A percentile compares a stretch with the other conserved stretches of the same genome.
Evolutionary conservation across 768 basidiomycete genomes (phyloP).

Genomic region (Tricholoma matsutake): DNA sequence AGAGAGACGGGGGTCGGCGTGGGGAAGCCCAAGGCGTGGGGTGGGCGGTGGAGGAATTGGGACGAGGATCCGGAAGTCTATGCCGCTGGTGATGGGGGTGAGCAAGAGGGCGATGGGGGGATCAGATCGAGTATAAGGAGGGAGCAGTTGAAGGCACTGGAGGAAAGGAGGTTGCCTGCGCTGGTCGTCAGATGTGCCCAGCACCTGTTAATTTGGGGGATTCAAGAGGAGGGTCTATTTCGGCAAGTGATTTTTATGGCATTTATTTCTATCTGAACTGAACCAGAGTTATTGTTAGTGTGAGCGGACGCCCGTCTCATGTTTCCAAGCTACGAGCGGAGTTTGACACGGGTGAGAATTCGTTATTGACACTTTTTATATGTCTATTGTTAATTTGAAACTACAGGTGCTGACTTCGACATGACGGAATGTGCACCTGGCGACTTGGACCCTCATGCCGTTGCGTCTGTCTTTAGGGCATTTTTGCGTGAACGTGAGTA

Average conservation of each 20-base stretch:
- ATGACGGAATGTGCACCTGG: slow-evolving; percentile 74
- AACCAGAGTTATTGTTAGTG: slow-evolving; percentile 39
- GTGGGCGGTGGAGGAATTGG: slow-evolving; percentile 22
- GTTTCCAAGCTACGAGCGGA: slow-evolving; percentile 69
- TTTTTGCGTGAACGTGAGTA: slow-evolving; percentile 88
- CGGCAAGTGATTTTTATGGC: slow-evolving; percentile 51
- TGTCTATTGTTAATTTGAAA: slow-evolving; percentile 9
- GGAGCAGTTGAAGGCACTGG: slow-evolving; percentile 35
- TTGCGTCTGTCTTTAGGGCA: slow-evolving; percentile 89
- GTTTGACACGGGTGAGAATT: slow-evolving; percentile 66
- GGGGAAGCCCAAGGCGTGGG: slow-evolving; percentile 19
- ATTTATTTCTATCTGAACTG: not conserved
- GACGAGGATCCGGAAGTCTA: slow-evolving; percentile 19
- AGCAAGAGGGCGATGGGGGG: slow-evolving; percentile 11
- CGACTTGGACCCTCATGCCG: slow-evolving; percentile 92
- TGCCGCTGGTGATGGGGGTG: slow-evolving; percentile 10
- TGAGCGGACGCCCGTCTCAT: slow-evolving; percentile 82
- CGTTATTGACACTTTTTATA: slow-evolving; percentile 2
- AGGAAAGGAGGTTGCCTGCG: slow-evolving; percentile 61
- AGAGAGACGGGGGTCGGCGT: slow-evolving; percentile 50
- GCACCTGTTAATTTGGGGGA: slow-evolving; percentile 77
- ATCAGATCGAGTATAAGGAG: slow-evolving; percentile 18
- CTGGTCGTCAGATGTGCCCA: slow-evolving; percentile 80
- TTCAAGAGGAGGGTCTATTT: slow-evolving; percentile 85
- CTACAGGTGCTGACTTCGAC: slow-evolving; percentile 80